Conservation (phyloP, 164 flowering plant species). For the Vitis rotundifolia region DNA sequence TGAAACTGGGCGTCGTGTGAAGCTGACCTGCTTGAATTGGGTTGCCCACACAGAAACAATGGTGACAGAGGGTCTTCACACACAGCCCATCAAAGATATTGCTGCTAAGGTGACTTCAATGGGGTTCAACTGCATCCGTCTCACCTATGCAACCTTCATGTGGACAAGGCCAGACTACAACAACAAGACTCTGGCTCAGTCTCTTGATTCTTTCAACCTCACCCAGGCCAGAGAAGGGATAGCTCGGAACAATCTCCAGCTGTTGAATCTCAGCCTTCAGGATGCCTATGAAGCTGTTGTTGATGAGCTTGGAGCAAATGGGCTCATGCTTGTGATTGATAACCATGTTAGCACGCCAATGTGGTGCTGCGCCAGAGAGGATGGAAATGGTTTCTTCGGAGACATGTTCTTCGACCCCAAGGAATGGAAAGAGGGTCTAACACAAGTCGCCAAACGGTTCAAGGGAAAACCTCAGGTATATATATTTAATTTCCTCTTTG, state of each 20-base stretch:
- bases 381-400: no score
- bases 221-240: no score
- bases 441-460: conserved; percentile 37
- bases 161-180: no score
- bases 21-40: conserved; percentile 32
- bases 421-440: conserved; percentile 42
- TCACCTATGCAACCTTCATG: no score
- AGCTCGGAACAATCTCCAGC: no score
- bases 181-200: no score
- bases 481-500: no score
- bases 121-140: no score
- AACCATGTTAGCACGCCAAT: conserved; percentile 28
- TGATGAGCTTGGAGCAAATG: conserved; percentile 27
- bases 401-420: no score
- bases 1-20: conserved; percentile 19
- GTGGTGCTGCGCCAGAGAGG: conserved; percentile 24
- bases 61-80: conserved; percentile 35
- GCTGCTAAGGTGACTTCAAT: neutral
- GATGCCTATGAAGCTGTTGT: conserved; percentile 22
- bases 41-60: conserved; percentile 18
- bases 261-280: no score
- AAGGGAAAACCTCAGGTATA: conserved; percentile 2
- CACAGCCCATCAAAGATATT: conserved; percentile 15
- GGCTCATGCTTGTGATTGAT: conserved; percentile 28
- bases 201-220: no score